Conservation (phyloP, 371 early-diverging fungal species). For the Mucor saturninus region DNA sequence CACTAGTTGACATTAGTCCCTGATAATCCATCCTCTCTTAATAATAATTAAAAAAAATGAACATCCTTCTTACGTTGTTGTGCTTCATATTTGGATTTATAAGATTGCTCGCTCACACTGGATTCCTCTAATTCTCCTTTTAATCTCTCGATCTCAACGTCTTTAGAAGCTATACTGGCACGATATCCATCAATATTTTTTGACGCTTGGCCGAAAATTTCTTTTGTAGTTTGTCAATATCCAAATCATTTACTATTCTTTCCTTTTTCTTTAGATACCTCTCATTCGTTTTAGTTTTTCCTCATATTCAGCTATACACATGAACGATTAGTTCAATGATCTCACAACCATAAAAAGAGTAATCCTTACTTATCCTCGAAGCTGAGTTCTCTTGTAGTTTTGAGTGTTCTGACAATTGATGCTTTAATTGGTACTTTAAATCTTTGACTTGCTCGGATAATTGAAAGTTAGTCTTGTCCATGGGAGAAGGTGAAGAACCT, state of each 20-base stretch:
- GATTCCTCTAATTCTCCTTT: conserved; percentile 46
- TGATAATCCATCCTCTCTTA: background rate
- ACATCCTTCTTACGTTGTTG: conserved; percentile 37
- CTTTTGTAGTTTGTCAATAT: conserved; percentile 17
- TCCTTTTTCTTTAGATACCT: conserved; percentile 29
- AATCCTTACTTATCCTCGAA: conserved; percentile 36
- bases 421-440: conserved; percentile 42
- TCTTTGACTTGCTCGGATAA: conserved; percentile 52
- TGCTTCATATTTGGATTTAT: conserved; percentile 37
- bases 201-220: conserved; percentile 67
- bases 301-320: conserved; percentile 43
- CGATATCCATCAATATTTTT: conserved; percentile 65
- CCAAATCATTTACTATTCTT: background rate
- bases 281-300: conserved; percentile 53
- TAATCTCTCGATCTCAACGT: conserved; percentile 51
- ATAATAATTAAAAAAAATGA: too few species aligned
- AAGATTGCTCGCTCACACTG: conserved; percentile 41
- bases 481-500: conserved; percentile 1
- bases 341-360: background rate
- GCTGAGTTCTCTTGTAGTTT: conserved; percentile 37
- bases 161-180: conserved; percentile 58
- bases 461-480: conserved; percentile 32
- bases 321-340: too few species aligned
- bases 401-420: conserved; percentile 32
- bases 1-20: conserved; percentile 29